Evolutionary conservation across 2,329 filamentous ascomycete species (phyloP).

Genomic region (Fusarium nanum): DNA sequence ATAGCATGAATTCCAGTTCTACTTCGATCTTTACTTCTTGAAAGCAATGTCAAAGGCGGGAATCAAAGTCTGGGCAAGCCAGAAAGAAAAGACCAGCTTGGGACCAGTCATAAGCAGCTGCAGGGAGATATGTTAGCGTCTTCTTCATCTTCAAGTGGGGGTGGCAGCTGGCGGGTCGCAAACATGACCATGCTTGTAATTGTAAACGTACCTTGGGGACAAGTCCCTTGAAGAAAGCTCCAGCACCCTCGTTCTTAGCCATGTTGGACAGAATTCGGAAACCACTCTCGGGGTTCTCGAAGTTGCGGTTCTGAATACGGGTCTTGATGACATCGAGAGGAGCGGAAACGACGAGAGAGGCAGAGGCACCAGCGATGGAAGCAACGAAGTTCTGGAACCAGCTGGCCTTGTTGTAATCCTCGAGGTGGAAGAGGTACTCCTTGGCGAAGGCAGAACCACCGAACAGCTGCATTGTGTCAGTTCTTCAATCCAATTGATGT

Average conservation of each 20-base stretch:
- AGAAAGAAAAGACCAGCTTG: constrained; percentile 99
- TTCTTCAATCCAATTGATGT: neutral
- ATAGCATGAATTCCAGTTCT: constrained; percentile 24
- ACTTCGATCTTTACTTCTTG: constrained; percentile 34
- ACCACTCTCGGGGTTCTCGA: constrained; percentile 95
- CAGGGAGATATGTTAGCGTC: constrained; percentile 29
- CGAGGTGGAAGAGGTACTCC: constrained; percentile 89
- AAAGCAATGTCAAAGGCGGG: constrained; percentile 79
- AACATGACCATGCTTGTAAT: neutral
- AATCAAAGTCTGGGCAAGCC: constrained; percentile 98
- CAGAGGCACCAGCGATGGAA: constrained; percentile 92
- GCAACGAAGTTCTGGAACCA: constrained; percentile 99
- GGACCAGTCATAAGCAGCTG: constrained; percentile 97
- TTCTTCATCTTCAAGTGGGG: constrained; percentile 24
- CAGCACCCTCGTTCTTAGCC: constrained; percentile 87
- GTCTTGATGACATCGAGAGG: constrained; percentile 98
- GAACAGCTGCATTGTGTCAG: constrained; percentile 75
- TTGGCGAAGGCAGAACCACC: constrained; percentile 97
- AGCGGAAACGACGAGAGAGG: constrained; percentile 95
- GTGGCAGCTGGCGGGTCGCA: neutral
- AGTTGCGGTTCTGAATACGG: constrained; percentile 97
- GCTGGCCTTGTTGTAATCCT: constrained; percentile 93
- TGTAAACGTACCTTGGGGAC: constrained; percentile 78
- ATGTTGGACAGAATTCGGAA: constrained; percentile 93
- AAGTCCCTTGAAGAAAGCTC: constrained; percentile 96